Evolutionary conservation across 768 basidiomycete species (phyloP).

Genomic region (Lactifluus piperatus): DNA sequence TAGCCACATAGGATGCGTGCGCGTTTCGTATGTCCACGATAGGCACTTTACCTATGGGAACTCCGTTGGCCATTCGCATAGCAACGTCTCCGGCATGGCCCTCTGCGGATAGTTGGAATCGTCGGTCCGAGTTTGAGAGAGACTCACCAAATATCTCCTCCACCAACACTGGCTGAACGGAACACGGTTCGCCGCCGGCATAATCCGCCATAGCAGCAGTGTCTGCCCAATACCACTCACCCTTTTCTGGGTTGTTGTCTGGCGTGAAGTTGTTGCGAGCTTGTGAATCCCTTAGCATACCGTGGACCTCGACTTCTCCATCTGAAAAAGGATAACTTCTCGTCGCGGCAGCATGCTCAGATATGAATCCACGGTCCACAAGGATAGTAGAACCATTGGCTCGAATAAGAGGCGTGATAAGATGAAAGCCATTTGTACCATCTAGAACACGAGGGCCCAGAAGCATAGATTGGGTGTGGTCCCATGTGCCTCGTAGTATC

Average conservation of each 20-base stretch:
- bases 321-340: constrained; percentile 30
- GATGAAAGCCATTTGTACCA: constrained; percentile 78
- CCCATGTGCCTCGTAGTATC: constrained; percentile 66
- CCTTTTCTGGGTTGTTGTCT: constrained; percentile 69
- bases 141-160: constrained; percentile 85
- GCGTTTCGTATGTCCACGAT: constrained; percentile 86
- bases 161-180: constrained; percentile 81
- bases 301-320: constrained; percentile 64
- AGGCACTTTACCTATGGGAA: constrained; percentile 78
- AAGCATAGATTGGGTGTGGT: constrained; percentile 68
- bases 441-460: constrained; percentile 84
- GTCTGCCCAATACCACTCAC: constrained; percentile 92
- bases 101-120: constrained; percentile 39
- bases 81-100: constrained; percentile 74
- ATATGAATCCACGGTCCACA: constrained; percentile 88
- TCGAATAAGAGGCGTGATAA: constrained; percentile 80
- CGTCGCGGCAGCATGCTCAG: constrained; percentile 42
- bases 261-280: constrained; percentile 77
- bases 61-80: constrained; percentile 51
- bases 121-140: not conserved
- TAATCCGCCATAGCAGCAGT: constrained; percentile 68
- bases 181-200: constrained; percentile 60
- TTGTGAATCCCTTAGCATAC: constrained; percentile 79
- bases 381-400: constrained; percentile 76
- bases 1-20: constrained; percentile 90